phyloP scores from a whole-genome alignment of 805 yeast genomes.

The Pichia gijzeniarum region DNA sequence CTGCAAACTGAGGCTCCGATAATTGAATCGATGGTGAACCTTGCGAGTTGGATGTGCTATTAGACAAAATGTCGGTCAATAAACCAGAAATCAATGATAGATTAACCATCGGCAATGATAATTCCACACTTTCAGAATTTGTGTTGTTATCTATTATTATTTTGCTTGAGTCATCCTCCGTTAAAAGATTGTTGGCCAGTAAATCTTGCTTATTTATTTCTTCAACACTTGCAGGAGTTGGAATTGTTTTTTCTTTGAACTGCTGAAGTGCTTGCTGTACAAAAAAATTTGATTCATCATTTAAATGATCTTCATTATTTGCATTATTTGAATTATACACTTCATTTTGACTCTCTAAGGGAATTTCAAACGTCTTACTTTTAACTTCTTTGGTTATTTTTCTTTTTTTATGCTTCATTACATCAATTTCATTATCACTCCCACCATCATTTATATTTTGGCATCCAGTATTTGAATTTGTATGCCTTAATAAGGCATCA shows the following conservation, averaged over 20 bases:
- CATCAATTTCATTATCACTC: not conserved
- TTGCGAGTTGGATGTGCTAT: not conserved
- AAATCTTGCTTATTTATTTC: not conserved
- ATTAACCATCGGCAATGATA: slow-evolving; percentile 1
- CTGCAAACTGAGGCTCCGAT: slow-evolving; percentile 1
- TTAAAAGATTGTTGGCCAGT: not conserved
- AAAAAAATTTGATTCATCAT: slow-evolving; percentile 7
- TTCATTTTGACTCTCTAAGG: not conserved
- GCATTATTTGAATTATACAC: not conserved
- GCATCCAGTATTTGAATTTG: slow-evolving; percentile 35
- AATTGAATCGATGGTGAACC: not conserved
- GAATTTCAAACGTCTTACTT: not conserved
- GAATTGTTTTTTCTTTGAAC: not conserved
- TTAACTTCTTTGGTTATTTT: not conserved
- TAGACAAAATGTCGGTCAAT: slow-evolving; percentile 5
- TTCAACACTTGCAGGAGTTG: not conserved
- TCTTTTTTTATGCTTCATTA: not conserved
- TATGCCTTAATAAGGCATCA: slow-evolving; percentile 70
- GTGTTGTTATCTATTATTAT: not conserved
- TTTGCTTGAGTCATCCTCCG: not conserved
- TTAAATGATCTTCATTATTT: not conserved
- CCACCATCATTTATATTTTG: not conserved
- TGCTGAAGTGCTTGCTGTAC: slow-evolving; percentile 3
- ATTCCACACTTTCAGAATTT: not conserved
- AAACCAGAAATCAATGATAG: slow-evolving; percentile 6